A percentile compares a stretch with the other conserved stretches of the same genome.
These are phyloP conservation scores for Echinosophora koreensis DNA, from an alignment of 306 rosid species.

Conservation along the genomic window DNA sequence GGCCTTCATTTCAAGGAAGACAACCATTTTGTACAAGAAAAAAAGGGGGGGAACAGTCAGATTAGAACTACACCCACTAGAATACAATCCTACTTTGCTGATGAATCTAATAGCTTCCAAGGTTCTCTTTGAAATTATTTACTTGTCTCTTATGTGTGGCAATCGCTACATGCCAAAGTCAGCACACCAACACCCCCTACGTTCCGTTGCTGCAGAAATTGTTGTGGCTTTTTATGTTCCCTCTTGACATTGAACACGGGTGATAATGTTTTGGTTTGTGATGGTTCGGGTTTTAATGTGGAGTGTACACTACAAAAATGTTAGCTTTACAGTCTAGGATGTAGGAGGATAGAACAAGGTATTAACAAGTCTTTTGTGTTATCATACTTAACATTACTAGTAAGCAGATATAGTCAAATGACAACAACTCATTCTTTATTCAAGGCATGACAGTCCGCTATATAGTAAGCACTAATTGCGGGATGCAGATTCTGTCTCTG, in stretches of 20 bases:
- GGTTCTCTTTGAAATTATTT: too few species aligned
- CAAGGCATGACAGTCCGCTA: neutral
- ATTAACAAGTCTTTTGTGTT: neutral
- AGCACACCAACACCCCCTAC: too few species aligned
- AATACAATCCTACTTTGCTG: neutral
- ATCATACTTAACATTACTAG: neutral
- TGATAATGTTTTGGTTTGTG: conserved; percentile 10
- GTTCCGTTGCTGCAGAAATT: too few species aligned
- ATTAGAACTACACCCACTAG: conserved; percentile 41
- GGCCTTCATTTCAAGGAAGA: conserved; percentile 72
- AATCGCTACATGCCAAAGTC: too few species aligned
- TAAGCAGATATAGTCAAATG: neutral
- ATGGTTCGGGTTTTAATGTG: conserved; percentile 58
- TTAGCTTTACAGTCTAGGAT: conserved; percentile 61
- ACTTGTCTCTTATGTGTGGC: too few species aligned
- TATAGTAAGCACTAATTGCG: neutral
- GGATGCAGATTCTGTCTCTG: conserved; percentile 57
- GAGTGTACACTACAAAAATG: conserved; percentile 59
- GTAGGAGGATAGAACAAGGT: conserved; percentile 70
- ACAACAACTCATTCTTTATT: neutral
- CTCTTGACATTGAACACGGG: neutral
- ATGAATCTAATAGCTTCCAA: neutral
- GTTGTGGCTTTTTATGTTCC: neutral
- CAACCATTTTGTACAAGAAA: conserved; percentile 60
- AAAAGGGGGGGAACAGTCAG: conserved; percentile 51